A percentile compares a stretch with the other conserved stretches of the same genome.
Conservation (phyloP, 129 eudicot species). For the Deinandra increscens region DNA sequence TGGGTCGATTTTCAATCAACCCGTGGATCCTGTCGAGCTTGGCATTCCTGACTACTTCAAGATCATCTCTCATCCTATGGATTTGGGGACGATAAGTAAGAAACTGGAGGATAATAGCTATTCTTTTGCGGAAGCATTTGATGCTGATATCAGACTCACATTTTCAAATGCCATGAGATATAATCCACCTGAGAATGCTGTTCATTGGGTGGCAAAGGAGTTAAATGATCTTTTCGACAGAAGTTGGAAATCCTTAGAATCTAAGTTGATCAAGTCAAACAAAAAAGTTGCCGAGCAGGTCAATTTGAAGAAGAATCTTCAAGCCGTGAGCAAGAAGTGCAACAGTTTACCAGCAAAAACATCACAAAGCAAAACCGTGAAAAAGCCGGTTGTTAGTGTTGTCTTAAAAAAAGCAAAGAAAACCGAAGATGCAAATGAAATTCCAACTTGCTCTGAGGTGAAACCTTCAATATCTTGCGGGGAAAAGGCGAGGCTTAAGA, state of each 20-base stretch:
- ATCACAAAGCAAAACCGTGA: slow-evolving; percentile 8
- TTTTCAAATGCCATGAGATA: slow-evolving; percentile 69
- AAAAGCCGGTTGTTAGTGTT: too few relatives aligned
- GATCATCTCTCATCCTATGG: slow-evolving; percentile 71
- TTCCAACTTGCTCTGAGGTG: slow-evolving; percentile 18
- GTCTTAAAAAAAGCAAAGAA: too few relatives aligned
- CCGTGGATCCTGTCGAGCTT: slow-evolving; percentile 62
- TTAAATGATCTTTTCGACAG: slow-evolving; percentile 38
- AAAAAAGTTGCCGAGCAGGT: background rate
- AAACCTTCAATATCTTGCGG: slow-evolving; percentile 31
- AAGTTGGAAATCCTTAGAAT: slow-evolving; percentile 47
- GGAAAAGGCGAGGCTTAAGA: slow-evolving; percentile 45
- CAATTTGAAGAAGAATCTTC: background rate
- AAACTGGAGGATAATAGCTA: slow-evolving; percentile 48
- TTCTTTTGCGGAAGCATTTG: slow-evolving; percentile 50
- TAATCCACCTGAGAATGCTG: slow-evolving; percentile 46
- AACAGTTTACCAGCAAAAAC: slow-evolving; percentile 11
- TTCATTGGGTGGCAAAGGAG: slow-evolving; percentile 48
- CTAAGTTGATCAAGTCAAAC: slow-evolving; percentile 23
- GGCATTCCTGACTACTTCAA: slow-evolving; percentile 64
- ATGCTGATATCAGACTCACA: slow-evolving; percentile 60
- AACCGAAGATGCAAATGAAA: slow-evolving; percentile 16
- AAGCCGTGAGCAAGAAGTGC: background rate
- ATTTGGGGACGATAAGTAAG: slow-evolving; percentile 58
- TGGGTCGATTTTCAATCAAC: slow-evolving; percentile 38